These are phyloP conservation scores for Thielaviopsis punctulata DNA, from an alignment of 2,329 filamentous ascomycete species.

Conservation along the genomic window DNA sequence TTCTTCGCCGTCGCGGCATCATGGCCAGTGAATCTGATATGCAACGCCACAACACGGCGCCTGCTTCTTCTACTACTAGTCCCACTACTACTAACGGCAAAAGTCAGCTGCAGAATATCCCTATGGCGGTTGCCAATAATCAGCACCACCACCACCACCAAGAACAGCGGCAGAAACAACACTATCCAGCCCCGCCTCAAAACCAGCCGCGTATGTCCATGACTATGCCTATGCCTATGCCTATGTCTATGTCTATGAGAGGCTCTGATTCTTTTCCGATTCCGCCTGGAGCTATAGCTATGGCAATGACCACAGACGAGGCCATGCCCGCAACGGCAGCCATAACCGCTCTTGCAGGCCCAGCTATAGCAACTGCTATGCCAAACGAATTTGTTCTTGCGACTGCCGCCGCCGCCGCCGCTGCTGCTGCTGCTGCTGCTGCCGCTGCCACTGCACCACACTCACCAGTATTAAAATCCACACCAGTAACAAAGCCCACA, in stretches of 20 bases:
- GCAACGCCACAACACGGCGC: conserved; percentile 31
- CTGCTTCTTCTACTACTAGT: conserved; percentile 15
- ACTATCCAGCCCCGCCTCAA: background rate
- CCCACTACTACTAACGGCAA: conserved; percentile 13
- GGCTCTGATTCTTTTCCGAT: background rate
- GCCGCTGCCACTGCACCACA: background rate
- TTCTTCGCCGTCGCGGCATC: conserved; percentile 43
- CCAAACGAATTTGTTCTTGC: too few relatives aligned
- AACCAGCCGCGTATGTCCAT: background rate
- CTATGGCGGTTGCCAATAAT: conserved; percentile 13
- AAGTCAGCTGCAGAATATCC: conserved; percentile 16
- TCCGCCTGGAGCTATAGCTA: background rate
- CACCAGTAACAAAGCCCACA: too few relatives aligned
- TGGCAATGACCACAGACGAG: background rate
- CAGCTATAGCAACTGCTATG: too few relatives aligned
- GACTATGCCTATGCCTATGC: too few relatives aligned
- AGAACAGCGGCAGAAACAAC: conserved; percentile 5
- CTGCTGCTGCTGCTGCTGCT: too few relatives aligned
- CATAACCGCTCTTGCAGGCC: background rate
- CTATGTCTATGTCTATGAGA: background rate
- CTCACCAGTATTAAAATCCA: too few relatives aligned
- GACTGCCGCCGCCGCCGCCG: too few relatives aligned
- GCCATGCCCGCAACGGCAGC: background rate
- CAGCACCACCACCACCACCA: conserved; percentile 6
- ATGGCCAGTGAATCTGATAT: conserved; percentile 42